Evolutionary conservation across 257 asterid genomes (phyloP), one percentile per base, ranked within the genome.

Genomic region (Solanum appendiculatum): DNA sequence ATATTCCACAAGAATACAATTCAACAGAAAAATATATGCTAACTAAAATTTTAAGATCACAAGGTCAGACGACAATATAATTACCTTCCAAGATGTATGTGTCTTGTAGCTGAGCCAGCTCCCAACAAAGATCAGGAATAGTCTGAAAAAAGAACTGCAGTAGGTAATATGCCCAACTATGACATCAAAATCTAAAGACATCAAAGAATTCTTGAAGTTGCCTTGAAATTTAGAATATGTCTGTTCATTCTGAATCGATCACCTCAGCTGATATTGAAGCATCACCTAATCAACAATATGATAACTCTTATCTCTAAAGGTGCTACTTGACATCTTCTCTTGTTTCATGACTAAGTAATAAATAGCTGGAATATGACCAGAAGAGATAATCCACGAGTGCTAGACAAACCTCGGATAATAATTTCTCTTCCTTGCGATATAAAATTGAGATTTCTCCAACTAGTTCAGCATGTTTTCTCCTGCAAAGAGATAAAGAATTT

Each of bases 401-500:
- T 81, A 90, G 63, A 87, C 95, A 89, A 88, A 95, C 99, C 99
- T 97, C 99, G 56, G 98, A 92, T 87, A 93, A 87, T 86, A 94
- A 89, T 92, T 97, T 97, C 93, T 95, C 97, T 94, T 95, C 99
- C 91, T 93, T 95, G 80, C 97, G 93, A 87, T 95, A 92, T 78
- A 95, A 90, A 88, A 92, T 93, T 88, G 99, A 92, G 88, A 97
- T 96, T 88, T 97, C 99, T 85, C 98, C 98, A 58, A 94, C 94
- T 84, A 97, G 92, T 91, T 97, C 99, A 82, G 99, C 97, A 91
- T 95, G 99, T 87, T 94, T 97, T 93, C 99, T 97, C 99, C 99
- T 97, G 88, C 88, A 89, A 92, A 85, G 88, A 86, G 86, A 90
- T 83, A 72, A 51, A 44, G 75, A 64, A 33, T 16, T 37, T 25